Evolutionary conservation across 1,139 yeast species (phyloP).

Genomic region (Keqinozyma sinolaborantium): DNA sequence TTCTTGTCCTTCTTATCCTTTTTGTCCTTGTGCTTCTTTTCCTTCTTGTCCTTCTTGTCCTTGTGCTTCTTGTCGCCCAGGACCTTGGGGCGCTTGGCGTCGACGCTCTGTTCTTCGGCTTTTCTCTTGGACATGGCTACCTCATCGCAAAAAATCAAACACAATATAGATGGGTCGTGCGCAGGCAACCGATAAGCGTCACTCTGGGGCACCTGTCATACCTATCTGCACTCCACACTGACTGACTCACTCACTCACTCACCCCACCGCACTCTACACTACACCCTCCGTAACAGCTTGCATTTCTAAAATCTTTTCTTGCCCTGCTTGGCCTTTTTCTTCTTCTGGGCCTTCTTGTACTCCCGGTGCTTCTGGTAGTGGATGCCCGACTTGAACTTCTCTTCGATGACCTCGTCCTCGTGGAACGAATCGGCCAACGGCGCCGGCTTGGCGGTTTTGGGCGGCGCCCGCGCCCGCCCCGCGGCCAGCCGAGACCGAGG

Average conservation of each 20-base stretch:
- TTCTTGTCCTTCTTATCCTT: constrained; percentile 46
- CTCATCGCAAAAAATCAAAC: constrained; percentile 14
- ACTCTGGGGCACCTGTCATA: background rate
- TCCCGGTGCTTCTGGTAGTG: constrained; percentile 22
- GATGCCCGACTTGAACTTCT: constrained; percentile 16
- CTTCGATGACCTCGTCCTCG: constrained; percentile 9
- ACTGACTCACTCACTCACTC: too few species aligned
- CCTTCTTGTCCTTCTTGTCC: constrained; percentile 38
- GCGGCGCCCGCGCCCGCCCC: constrained; percentile 1
- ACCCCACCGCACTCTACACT: background rate
- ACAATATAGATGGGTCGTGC: constrained; percentile 15
- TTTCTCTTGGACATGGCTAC: constrained; percentile 6
- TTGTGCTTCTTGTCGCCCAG: constrained; percentile 45
- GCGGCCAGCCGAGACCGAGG: constrained; percentile 2
- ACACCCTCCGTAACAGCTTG: background rate
- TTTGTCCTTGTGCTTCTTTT: constrained; percentile 45
- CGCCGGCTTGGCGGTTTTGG: constrained; percentile 2
- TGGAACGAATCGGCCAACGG: constrained; percentile 9
- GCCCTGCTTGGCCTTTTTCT: constrained; percentile 19
- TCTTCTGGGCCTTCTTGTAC: constrained; percentile 31
- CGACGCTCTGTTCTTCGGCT: constrained; percentile 38
- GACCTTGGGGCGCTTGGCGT: constrained; percentile 39
- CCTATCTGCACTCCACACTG: background rate
- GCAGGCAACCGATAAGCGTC: constrained; percentile 7
- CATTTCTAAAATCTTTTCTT: constrained; percentile 11